Percentiles rank a stretch among this genome's conserved stretches.
Conservation (phyloP, 257 asterid genomes). For the Rhazya stricta region DNA sequence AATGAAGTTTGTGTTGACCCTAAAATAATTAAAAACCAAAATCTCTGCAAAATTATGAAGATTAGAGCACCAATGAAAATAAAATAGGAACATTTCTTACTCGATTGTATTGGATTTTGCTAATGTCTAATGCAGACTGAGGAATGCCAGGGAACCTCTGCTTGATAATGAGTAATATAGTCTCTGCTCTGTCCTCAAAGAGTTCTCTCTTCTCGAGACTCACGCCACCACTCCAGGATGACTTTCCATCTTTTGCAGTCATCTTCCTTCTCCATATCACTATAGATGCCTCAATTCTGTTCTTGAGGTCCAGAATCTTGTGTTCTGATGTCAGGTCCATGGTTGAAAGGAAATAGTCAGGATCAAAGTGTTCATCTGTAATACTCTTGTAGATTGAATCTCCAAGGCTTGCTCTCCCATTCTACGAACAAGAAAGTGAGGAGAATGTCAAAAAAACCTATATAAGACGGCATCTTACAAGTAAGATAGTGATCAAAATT, state of each 20-base stretch:
- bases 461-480: neutral
- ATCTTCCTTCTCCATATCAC: slow-evolving; percentile 85
- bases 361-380: slow-evolving; percentile 72
- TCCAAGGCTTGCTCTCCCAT: slow-evolving; percentile 87
- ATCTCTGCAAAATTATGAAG: neutral
- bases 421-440: slow-evolving; percentile 28
- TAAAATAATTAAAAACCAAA: neutral
- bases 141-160: slow-evolving; percentile 75
- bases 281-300: slow-evolving; percentile 77
- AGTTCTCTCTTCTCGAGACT: slow-evolving; percentile 81
- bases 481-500: neutral
- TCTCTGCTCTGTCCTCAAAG: slow-evolving; percentile 79
- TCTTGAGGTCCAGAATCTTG: slow-evolving; percentile 78
- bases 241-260: slow-evolving; percentile 68
- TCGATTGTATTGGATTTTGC: slow-evolving; percentile 68
- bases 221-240: slow-evolving; percentile 71
- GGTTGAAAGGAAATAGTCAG: slow-evolving; percentile 51
- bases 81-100: slow-evolving; percentile 29
- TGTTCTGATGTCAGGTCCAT: slow-evolving; percentile 75
- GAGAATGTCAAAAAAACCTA: neutral
- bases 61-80: neutral
- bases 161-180: slow-evolving; percentile 59
- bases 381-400: slow-evolving; percentile 73
- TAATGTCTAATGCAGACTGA: slow-evolving; percentile 78
- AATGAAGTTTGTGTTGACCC: neutral